Percentiles rank a stretch among this genome's conserved stretches.
Evolutionary conservation across 1,284 basidiomycete genomes (phyloP).

Genomic region (Phellinidium pouzarii): DNA sequence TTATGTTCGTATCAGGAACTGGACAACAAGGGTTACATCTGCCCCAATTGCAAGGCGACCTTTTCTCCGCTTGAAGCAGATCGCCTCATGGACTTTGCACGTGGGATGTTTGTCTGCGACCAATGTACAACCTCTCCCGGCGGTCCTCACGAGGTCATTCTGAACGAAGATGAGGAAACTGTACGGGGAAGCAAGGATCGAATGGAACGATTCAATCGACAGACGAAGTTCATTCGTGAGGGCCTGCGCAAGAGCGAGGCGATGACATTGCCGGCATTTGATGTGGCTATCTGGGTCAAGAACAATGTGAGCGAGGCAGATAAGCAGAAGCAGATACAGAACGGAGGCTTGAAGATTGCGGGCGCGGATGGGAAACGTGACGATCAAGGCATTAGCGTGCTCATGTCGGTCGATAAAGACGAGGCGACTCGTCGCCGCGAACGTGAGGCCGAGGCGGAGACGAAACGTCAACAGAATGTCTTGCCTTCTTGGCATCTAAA

Average conservation of each 20-base stretch:
- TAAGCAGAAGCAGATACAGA: constrained; percentile 83
- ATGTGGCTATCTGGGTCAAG: constrained; percentile 75
- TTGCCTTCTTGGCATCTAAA: constrained; percentile 91
- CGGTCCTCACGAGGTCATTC: constrained; percentile 74
- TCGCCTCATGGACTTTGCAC: constrained; percentile 66
- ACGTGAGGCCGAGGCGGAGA: constrained; percentile 63
- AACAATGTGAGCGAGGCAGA: constrained; percentile 55
- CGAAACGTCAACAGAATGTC: constrained; percentile 82
- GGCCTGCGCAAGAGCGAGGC: constrained; percentile 85
- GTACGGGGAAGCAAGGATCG: constrained; percentile 83
- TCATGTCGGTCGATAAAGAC: constrained; percentile 78
- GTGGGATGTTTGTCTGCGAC: constrained; percentile 67
- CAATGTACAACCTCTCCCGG: constrained; percentile 40
- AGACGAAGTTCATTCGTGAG: constrained; percentile 83
- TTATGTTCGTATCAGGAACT: constrained; percentile 57
- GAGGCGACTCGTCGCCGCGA: constrained; percentile 62
- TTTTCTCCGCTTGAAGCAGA: constrained; percentile 87
- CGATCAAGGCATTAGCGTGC: constrained; percentile 71
- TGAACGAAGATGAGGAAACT: constrained; percentile 88
- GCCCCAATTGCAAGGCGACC: constrained; percentile 79
- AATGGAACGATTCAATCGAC: constrained; percentile 92
- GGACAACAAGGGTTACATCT: constrained; percentile 94
- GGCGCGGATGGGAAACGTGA: constrained; percentile 56
- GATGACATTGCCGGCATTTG: constrained; percentile 83
- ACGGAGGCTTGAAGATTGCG: constrained; percentile 85